These are phyloP conservation scores for Cubamyces lactineus DNA, from an alignment of 768 basidiomycete genomes.

Conservation along the genomic window DNA sequence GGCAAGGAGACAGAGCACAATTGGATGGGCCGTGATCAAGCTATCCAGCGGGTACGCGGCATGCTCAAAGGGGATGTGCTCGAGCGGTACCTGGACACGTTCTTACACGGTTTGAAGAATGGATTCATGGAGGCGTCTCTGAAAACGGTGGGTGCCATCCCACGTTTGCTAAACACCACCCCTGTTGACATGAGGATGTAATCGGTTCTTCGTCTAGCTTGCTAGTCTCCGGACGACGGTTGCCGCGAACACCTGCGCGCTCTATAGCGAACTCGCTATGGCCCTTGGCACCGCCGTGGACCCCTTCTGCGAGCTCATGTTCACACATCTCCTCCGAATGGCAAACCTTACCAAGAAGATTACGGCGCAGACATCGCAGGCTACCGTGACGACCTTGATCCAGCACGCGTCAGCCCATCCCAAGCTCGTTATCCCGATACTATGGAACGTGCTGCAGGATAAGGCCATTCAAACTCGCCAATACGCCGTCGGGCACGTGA, in stretches of 20 bases:
- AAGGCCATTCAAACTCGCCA: constrained; percentile 79
- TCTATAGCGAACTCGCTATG: constrained; percentile 75
- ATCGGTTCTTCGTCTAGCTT: constrained; percentile 51
- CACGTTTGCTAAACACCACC: constrained; percentile 10
- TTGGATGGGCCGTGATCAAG: constrained; percentile 82
- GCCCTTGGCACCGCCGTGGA: constrained; percentile 73
- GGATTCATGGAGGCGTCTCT: constrained; percentile 81
- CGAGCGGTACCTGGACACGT: constrained; percentile 70
- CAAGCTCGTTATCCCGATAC: constrained; percentile 64
- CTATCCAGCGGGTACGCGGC: constrained; percentile 78
- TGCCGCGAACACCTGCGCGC: constrained; percentile 70
- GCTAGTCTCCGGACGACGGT: constrained; percentile 91
- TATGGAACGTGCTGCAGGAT: constrained; percentile 73
- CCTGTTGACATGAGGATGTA: constrained; percentile 9
- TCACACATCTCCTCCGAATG: constrained; percentile 83
- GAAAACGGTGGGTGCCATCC: constrained; percentile 67
- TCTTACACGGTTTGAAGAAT: constrained; percentile 73
- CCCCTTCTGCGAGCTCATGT: constrained; percentile 74
- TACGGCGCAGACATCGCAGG: constrained; percentile 83
- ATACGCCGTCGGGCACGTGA: constrained; percentile 70
- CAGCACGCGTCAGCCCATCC: constrained; percentile 71
- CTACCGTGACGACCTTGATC: constrained; percentile 68
- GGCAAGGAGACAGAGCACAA: constrained; percentile 99
- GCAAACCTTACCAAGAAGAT: constrained; percentile 93
- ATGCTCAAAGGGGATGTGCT: constrained; percentile 90